Base-by-base conservation (phyloP, 1,139 yeast genomes). In the Pneumocystis wakefieldiae region DNA sequence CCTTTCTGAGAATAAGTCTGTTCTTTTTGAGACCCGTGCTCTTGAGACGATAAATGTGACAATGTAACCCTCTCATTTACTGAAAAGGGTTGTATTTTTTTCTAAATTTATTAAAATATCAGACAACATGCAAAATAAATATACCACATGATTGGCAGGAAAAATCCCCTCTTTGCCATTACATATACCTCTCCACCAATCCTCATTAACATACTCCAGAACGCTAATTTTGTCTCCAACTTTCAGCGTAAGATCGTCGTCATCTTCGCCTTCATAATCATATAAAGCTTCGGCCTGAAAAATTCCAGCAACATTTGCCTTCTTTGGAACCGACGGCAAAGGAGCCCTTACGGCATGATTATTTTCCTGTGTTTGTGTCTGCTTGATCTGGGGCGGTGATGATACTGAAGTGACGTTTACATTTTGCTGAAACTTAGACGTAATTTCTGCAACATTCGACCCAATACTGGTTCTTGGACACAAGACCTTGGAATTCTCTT, bases 141-240 rank as follows among this genome's bases (percentile, higher is more conserved):
- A 61, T 29, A 59, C 59, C 55, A 89, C 95, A 72, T 92, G 92
- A 73, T 89, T 89, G 1, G 94, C 78, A 6, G 98, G 98, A 77
- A 92, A 91, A 70, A 91, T 84, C 35, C 98, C 98, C 8, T 81
- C 80, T 35, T 74, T 73, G 59, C 82, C 81, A 58, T 81, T 80
- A 15, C 77, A 72, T 57, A 74, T 68, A 59, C 98, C 97, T 72
- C 83, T 85, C 89, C 94, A 90, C 97, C 98, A 91, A 72, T 90
- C 94, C 57, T 81, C 80, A 28, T 94, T 87, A 65, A 86, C 79
- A 72, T 83, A 88, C 71, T 90, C 96, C 5, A 82, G 67, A 7
- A 92, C 81, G 55, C 81, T 81, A 63, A 92, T 74, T 70, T 80
- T 82, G 67, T 86, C 92, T 61, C 94, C 97, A 61, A 77, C 80